phyloP scores from a whole-genome alignment of 495 filamentous ascomycete species.

The Talaromyces stipitatus region DNA sequence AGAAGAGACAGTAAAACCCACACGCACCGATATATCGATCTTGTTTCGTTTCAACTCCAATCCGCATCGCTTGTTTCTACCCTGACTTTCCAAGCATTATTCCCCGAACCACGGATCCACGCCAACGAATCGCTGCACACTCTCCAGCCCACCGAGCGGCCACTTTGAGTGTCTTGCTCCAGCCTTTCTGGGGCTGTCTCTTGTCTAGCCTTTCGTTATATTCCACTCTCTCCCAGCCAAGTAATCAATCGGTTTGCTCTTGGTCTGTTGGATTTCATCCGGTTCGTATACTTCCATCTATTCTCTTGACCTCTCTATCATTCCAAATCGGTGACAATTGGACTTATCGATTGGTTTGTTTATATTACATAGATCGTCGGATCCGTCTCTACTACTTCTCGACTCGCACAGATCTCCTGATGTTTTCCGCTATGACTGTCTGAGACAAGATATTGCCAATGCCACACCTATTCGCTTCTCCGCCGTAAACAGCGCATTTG shows the following conservation, averaged over 20 bases:
- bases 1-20: background rate
- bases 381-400: background rate
- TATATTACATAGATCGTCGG: background rate
- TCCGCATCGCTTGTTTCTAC: background rate
- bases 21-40: background rate
- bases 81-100: conserved; percentile 1
- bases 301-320: background rate
- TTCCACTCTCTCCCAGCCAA: background rate
- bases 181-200: background rate
- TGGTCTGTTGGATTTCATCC: background rate
- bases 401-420: background rate
- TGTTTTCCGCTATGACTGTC: background rate
- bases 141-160: background rate
- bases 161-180: background rate
- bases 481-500: background rate
- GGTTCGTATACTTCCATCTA: background rate
- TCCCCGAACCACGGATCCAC: conserved; percentile 3
- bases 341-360: background rate
- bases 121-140: background rate
- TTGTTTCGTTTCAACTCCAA: background rate
- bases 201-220: background rate
- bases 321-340: background rate
- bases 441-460: background rate
- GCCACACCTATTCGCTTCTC: background rate
- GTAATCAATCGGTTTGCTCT: background rate